A percentile compares a stretch with the other conserved stretches of the same genome.
These are phyloP conservation scores for Plasmodium inui DNA, from an alignment of 169 alveolate genomes.

Conservation along the genomic window DNA sequence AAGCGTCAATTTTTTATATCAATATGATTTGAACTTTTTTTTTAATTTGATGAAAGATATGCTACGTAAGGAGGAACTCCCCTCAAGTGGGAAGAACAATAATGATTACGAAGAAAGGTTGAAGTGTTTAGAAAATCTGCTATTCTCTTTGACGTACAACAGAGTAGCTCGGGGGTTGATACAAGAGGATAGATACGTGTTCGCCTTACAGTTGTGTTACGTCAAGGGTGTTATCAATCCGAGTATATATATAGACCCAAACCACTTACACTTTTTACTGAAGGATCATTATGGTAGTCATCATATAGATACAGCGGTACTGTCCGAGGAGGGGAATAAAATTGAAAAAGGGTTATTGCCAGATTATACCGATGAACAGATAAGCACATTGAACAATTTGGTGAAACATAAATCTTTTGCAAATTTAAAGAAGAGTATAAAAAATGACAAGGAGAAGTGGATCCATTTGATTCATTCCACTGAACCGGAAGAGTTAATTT, in stretches of 20 bases:
- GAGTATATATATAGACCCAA: neutral
- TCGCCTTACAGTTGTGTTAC: conserved; percentile 60
- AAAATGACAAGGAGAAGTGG: conserved; percentile 57
- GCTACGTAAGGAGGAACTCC: neutral
- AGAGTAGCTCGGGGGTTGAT: conserved; percentile 62
- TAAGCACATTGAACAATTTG: conserved; percentile 31
- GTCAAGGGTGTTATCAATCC: conserved; percentile 63
- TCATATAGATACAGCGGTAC: neutral
- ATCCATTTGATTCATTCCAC: conserved; percentile 41
- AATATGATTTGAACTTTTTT: conserved; percentile 94
- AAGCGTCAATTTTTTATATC: conserved; percentile 92
- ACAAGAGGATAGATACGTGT: conserved; percentile 75
- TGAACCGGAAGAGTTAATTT: conserved; percentile 71
- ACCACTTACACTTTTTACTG: conserved; percentile 54
- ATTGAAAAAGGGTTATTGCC: conserved; percentile 47
- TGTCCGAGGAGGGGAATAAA: neutral
- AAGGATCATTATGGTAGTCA: conserved; percentile 76
- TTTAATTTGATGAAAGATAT: conserved; percentile 91
- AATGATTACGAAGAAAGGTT: conserved; percentile 75
- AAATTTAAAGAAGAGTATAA: conserved; percentile 36
- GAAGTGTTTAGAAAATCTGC: conserved; percentile 29
- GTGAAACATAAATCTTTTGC: conserved; percentile 37
- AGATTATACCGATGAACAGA: conserved; percentile 70
- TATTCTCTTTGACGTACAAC: conserved; percentile 62
- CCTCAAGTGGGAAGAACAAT: conserved; percentile 77